Base-by-base conservation (phyloP, 768 basidiomycete genomes). In the Serendipita indica region DNA sequence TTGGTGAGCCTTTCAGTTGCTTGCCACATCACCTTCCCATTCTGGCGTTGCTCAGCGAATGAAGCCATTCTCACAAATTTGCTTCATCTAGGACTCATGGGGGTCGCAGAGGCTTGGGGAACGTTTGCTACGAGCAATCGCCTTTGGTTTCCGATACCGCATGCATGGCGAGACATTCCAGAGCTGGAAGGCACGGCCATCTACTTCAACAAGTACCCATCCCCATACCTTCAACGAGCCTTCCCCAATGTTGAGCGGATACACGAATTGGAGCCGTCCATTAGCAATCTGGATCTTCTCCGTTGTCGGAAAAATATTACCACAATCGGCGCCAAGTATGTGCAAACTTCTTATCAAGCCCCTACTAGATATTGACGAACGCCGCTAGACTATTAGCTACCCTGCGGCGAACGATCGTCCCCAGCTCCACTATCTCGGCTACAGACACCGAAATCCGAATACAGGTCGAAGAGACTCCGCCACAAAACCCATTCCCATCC, bases 131-230 rank as follows among this genome's bases (percentile, higher is more conserved):
- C 49, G 4, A 18, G 30, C 22, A 16, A 54, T 6, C 49, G 49
- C 20, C 20, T 54, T 4, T 54, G 49, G 49, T 54, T 54, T 30
- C 49, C 49, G 4, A 10, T 54, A 4, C 49, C 49, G 7, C 20
- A 5, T 12, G 49, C 49, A 18, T 54, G 49, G 49, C 20, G 49
- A 28, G 49, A 33, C 4, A 16, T 54, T n/a, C 49, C 49, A 3
- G 49, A 54, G n/a, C 7, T 54, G 16, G 20, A 54, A 27, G 49
- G 49, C 20, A 54, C 49, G 5, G 49, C 49, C 12, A 54, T 54
- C 30, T 54, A 27, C 30, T 54, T 54, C 49, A 54, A 54, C 22
- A 54, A 54, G 22, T 54, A 54, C 22, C 49, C 49, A 3, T 22
- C 16, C 30, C 22, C 16, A 20, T 54, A 22, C 22, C 20, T 22